A percentile compares a stretch with the other conserved stretches of the same genome.
phyloP scores from a whole-genome alignment of 1,284 basidiomycete species.

The Schizophyllum commune region DNA sequence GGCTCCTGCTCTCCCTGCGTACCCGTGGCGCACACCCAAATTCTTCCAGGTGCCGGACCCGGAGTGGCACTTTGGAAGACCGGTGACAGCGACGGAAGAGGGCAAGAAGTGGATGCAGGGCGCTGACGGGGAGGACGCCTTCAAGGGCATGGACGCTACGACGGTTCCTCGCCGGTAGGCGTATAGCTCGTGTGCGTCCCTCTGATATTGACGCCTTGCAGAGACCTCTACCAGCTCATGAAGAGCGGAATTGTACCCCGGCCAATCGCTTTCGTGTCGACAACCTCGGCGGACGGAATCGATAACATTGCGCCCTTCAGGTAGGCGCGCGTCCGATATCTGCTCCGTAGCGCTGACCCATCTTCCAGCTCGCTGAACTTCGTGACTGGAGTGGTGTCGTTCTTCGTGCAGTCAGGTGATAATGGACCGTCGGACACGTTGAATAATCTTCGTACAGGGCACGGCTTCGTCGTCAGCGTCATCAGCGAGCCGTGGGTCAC shows the following conservation, averaged over 20 bases:
- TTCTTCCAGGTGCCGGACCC: constrained; percentile 49
- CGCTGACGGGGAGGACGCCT: constrained; percentile 39
- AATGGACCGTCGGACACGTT: constrained; percentile 48
- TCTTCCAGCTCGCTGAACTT: constrained; percentile 42
- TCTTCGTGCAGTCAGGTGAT: constrained; percentile 31
- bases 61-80: constrained; percentile 49
- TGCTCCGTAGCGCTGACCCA: constrained; percentile 29
- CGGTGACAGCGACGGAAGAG: constrained; percentile 36
- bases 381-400: constrained; percentile 43
- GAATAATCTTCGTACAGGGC: constrained; percentile 49
- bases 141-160: constrained; percentile 48
- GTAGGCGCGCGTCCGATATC: constrained; percentile 17
- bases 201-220: constrained; percentile 7
- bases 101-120: constrained; percentile 41
- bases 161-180: constrained; percentile 35
- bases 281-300: constrained; percentile 40
- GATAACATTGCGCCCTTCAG: constrained; percentile 58
- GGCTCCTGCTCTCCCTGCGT: not conserved
- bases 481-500: constrained; percentile 66
- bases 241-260: constrained; percentile 57
- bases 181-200: constrained; percentile 10
- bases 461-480: constrained; percentile 60
- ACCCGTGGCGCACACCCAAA: constrained; percentile 1
- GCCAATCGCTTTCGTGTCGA: constrained; percentile 65
- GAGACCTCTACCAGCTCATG: constrained; percentile 40